Base-by-base conservation (phyloP, 1,284 basidiomycete genomes). In the Cryptococcus hybrid region DNA sequence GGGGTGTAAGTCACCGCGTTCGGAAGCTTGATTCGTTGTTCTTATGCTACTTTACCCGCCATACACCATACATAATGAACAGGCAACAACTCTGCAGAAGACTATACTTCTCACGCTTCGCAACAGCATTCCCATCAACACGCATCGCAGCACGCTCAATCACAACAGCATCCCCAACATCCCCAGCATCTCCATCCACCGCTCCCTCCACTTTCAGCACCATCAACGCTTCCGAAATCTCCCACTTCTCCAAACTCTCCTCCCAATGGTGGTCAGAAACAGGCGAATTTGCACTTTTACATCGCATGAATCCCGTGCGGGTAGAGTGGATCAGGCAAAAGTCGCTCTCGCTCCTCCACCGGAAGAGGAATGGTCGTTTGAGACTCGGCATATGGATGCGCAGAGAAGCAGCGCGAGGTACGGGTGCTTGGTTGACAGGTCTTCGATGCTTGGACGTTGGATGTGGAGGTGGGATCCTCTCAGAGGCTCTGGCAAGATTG, bases 211-310 rank as follows among this genome's bases (percentile, higher is more conserved):
- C 63, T 24, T 75, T 77, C 61, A 72, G 75, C 47, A 83, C 83
- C 3, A 83, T 92, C 68, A 94, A 94, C 71, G 71, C 82, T 1
- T 83, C 83, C 54, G 94, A 98, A 76, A 89, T 99, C 53, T 87
- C 88, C 0, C 92, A 94, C 76, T 99, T 99, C 76, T 93, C 93
- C 3, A 84, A 84, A 39, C 85, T 99, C 1, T 92, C 92, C 0
- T 87, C 89, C 30, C 83, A 89, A 70, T 99, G 96, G 96, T 99
- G 96, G 96, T 87, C 97, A 76, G 91, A 96, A 71, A 82, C 82
- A 36, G 94, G 95, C 65, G 94, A 98, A 76, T 96, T 97, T 70
- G 84, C 82, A 2, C 81, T 95, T 42, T 80, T 99, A 38, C 96
- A 99, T 75, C 85, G 86, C 68, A 98, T 99, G 95, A 99, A 99